Evolutionary conservation across 768 basidiomycete species (phyloP), one percentile per base, ranked within the genome.

Genomic region (Lactifluus echinatus): DNA sequence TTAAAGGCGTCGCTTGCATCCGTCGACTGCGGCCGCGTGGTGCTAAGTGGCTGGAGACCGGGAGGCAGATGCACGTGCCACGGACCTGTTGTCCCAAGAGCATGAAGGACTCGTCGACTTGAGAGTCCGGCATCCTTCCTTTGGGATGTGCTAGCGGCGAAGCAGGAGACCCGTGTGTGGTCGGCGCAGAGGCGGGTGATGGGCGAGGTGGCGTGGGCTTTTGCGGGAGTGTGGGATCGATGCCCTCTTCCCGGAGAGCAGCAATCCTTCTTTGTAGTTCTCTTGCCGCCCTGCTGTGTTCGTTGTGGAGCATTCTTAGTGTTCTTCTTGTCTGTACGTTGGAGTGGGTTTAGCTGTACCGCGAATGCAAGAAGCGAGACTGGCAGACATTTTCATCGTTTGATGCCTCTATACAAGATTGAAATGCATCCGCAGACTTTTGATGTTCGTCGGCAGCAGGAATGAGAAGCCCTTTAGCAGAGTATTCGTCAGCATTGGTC

Each of bases 81-180:
- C 81, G 64, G 65, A 89, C 87, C 63, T 82, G 78, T 67, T 90
- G 89, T 17, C 87, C 88, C 3, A 92, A 74, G 2, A 93, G 76
- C 89, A 93, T 90, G 65, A 92, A 93, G 0, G 90, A 92, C 66
- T 92, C 90, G 46, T 91, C 90, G 1, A 87, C 86, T 61, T 74
- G 73, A 1, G 75, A 75, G 24, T 74, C 73, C 1, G 64, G 64
- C 42, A 66, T 78, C 74, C 28, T 80, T 79, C 59, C 86, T 77
- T 54, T 73, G 69, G 55, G 67, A 60, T 57, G 66, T 45, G 78
- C 74, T 29, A 80, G 78, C 17, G 79, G 74, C 2, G 74, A 75
- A 1, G 78, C 67, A 24, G 73, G 69, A 50, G 75, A 66, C 66
- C 67, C 57, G 64, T 58, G 52, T 17, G 64, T 56, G 3, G 59